These are phyloP conservation scores for Sarocladium kiliense DNA, from an alignment of 2,329 filamentous ascomycete species.

Conservation along the genomic window DNA sequence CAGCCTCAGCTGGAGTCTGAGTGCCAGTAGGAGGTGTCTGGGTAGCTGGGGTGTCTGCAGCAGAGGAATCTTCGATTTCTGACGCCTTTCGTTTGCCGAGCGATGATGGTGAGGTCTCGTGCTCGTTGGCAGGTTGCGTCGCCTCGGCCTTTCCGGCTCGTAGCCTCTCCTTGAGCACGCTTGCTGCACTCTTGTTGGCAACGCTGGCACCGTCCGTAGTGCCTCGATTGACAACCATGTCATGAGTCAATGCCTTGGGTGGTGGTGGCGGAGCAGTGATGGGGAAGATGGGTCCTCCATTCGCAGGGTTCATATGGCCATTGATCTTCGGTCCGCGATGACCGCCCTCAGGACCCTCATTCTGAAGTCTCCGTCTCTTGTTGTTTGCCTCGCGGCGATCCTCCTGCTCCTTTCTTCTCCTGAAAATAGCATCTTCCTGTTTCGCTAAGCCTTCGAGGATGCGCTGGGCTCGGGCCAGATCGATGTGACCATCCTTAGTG, in stretches of 20 bases:
- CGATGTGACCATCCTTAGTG: conserved; percentile 89
- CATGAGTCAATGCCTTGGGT: conserved; percentile 66
- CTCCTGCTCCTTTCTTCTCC: conserved; percentile 77
- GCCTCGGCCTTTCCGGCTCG: conserved; percentile 35
- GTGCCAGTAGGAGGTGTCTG: conserved; percentile 47
- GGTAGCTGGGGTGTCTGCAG: conserved; percentile 46
- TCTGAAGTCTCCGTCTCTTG: conserved; percentile 72
- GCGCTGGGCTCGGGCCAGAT: conserved; percentile 78
- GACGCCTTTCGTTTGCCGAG: conserved; percentile 75
- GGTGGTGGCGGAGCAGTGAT: conserved; percentile 44
- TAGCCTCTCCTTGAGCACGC: conserved; percentile 76
- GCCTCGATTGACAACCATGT: conserved; percentile 76
- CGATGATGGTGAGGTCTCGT: conserved; percentile 38
- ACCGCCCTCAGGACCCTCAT: conserved; percentile 37
- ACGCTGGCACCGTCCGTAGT: conserved; percentile 60
- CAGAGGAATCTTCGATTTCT: conserved; percentile 55
- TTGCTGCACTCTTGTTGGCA: conserved; percentile 93
- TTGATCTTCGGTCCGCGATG: conserved; percentile 19
- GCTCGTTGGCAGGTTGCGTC: conserved; percentile 16
- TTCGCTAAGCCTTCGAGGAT: conserved; percentile 86
- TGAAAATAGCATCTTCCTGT: conserved; percentile 92
- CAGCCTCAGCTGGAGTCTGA: conserved; percentile 42
- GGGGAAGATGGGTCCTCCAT: conserved; percentile 27
- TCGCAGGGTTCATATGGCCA: conserved; percentile 29
- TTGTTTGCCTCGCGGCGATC: conserved; percentile 75